These are phyloP conservation scores for Geotrichum restrictum DNA, from an alignment of 1,139 yeast genomes.

Conservation along the genomic window DNA sequence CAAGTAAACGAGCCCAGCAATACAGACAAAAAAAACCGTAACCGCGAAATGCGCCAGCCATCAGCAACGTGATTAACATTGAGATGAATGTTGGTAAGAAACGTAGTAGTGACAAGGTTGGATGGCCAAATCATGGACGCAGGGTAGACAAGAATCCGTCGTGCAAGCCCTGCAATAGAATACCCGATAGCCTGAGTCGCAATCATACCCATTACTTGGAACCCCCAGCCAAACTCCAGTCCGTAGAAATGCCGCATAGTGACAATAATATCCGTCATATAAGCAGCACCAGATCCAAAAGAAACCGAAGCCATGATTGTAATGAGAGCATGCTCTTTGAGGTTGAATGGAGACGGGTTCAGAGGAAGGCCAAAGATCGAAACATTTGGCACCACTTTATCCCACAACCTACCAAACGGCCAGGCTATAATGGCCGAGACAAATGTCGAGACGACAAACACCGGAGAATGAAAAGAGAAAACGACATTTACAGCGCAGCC, in stretches of 20 bases:
- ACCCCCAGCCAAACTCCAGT: conserved; percentile 50
- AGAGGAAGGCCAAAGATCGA: conserved; percentile 45
- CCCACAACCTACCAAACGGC: conserved; percentile 59
- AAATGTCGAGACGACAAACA: conserved; percentile 50
- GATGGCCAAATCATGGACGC: conserved; percentile 67
- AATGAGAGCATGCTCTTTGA: conserved; percentile 62
- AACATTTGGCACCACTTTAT: conserved; percentile 46
- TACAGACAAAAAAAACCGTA: conserved; percentile 45
- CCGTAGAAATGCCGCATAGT: conserved; percentile 53
- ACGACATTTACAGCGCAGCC: conserved; percentile 60
- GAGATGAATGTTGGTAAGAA: conserved; percentile 58
- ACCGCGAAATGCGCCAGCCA: conserved; percentile 54
- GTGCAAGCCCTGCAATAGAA: conserved; percentile 58
- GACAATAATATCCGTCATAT: conserved; percentile 56
- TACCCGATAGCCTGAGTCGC: conserved; percentile 62
- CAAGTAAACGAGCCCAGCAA: conserved; percentile 46
- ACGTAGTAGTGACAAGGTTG: conserved; percentile 43
- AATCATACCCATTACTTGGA: conserved; percentile 49
- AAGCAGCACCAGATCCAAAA: conserved; percentile 58
- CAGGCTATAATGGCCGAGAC: conserved; percentile 59
- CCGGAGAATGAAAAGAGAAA: conserved; percentile 58
- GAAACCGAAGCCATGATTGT: conserved; percentile 59
- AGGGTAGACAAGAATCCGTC: conserved; percentile 57
- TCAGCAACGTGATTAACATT: conserved; percentile 56
- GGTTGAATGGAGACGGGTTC: conserved; percentile 62